Evolutionary conservation across 768 basidiomycete genomes (phyloP), one percentile per base, ranked within the genome.

Genomic region (Butyriboletus loyo): DNA sequence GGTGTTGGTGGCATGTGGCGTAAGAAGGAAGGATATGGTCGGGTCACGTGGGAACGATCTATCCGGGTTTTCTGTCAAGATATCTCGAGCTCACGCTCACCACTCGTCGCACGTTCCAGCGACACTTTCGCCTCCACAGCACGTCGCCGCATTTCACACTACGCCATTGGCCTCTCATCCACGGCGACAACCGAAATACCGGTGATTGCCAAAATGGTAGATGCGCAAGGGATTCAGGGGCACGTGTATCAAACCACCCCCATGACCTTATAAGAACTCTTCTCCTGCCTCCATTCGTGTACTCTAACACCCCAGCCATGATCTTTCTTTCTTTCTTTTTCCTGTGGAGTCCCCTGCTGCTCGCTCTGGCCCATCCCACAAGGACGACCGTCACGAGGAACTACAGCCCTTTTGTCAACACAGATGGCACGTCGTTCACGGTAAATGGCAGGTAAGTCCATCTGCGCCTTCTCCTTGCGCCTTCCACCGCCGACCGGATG

Each of bases 401-500:
- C 35, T 28, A 65, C 17, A 66, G 70, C 27, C 65, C 69, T 2
- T 86, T 83, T 58, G 74, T 86, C 11, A 65, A 73, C 36, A 71
- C 71, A 4, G 58, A 73, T 32, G 73, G 75, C 52, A 62, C 70
- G n/a, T 71, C 76, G 28, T 83, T 86, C 58, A 57, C 66, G 21
- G 73, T 82, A 39, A 84, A 85, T 51, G 82, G 82, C 61, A 79
- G 74, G 84, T 78, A 14, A 38, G 37, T 38, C 52, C 37, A 66
- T 34, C 7, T 1, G 3, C 2, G 17, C 22, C 34, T 14, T 42
- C 40, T 44, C 38, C 36, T 48, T 41, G 31, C 4, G 2, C 43
- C 17, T 24, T 24, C 43, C 37, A 43, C 46, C 10, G 14, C 55
- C 66, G 71, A 53, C 53, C 61, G 2, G 69, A 44, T 58, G 69